Conservation (phyloP, 2,329 filamentous ascomycete species). For the Fusarium mexicanum region DNA sequence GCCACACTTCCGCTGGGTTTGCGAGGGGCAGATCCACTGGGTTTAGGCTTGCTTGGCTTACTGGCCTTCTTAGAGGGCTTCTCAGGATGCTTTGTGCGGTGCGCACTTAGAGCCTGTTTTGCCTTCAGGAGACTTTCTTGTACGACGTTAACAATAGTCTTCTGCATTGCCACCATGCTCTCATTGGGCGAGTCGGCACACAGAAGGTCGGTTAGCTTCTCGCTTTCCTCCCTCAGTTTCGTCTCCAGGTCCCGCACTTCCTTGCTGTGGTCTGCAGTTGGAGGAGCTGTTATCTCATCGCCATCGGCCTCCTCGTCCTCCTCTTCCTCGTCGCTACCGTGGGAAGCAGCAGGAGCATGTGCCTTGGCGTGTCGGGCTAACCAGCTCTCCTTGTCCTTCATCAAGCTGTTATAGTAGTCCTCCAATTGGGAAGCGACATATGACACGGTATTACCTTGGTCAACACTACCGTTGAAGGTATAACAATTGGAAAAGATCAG, state of each 20-base stretch:
- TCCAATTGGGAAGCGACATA: constrained; percentile 77
- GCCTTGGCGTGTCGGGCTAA: constrained; percentile 75
- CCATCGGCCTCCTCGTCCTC: constrained; percentile 74
- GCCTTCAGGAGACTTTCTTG: constrained; percentile 79
- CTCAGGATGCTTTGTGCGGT: constrained; percentile 58
- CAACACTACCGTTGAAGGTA: constrained; percentile 78
- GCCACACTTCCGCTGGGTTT: constrained; percentile 53
- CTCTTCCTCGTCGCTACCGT: constrained; percentile 72
- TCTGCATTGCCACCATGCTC: constrained; percentile 64
- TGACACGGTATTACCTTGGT: constrained; percentile 75
- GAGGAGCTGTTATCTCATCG: constrained; percentile 49
- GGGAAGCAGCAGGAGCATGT: constrained; percentile 67
- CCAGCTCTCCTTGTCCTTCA: constrained; percentile 83
- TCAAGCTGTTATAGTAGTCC: constrained; percentile 77
- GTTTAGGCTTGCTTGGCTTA: constrained; percentile 66
- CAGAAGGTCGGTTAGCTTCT: constrained; percentile 64
- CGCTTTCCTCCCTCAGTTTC: constrained; percentile 65
- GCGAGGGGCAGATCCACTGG: constrained; percentile 49
- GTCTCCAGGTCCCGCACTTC: constrained; percentile 62
- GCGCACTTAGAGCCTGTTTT: constrained; percentile 68
- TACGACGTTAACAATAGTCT: constrained; percentile 70
- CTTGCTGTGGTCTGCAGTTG: constrained; percentile 54
- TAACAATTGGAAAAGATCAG: constrained; percentile 91
- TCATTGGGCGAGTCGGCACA: constrained; percentile 63
- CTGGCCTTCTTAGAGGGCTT: constrained; percentile 68